phyloP scores from a whole-genome alignment of 1,284 basidiomycete species.

The Cystobasidium sp. region DNA sequence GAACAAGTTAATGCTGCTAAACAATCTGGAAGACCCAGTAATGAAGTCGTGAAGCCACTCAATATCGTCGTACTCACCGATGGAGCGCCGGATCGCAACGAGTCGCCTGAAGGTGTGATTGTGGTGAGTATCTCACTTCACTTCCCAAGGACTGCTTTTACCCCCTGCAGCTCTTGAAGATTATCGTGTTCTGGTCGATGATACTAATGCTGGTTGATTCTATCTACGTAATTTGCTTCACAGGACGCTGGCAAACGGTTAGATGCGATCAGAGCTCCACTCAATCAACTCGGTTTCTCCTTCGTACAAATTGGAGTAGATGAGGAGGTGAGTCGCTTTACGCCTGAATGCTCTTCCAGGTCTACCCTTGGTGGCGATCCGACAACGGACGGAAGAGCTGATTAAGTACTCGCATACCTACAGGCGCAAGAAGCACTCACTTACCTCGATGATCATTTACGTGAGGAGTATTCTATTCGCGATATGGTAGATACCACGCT shows the following conservation, averaged over 20 bases:
- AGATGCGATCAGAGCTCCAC: slow-evolving; percentile 42
- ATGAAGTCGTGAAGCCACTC: slow-evolving; percentile 44
- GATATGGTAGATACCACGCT: slow-evolving; percentile 51
- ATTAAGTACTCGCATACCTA: neutral
- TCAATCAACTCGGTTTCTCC: slow-evolving; percentile 47
- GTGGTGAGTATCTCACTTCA: slow-evolving; percentile 39
- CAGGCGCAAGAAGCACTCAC: slow-evolving; percentile 44
- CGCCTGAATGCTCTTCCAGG: too few relatives aligned
- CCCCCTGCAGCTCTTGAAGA: too few relatives aligned
- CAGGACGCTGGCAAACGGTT: slow-evolving; percentile 43
- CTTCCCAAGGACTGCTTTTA: too few relatives aligned
- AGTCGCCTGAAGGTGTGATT: slow-evolving; percentile 47
- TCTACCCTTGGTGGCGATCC: too few relatives aligned
- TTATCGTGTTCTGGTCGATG: too few relatives aligned
- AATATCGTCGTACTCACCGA: slow-evolving; percentile 49
- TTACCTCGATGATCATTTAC: slow-evolving; percentile 51
- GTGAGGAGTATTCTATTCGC: slow-evolving; percentile 44
- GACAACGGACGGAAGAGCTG: too few relatives aligned
- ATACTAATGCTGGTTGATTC: neutral
- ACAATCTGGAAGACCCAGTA: slow-evolving; percentile 14
- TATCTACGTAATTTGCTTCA: neutral
- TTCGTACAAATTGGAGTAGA: slow-evolving; percentile 52
- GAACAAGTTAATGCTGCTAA: slow-evolving; percentile 44
- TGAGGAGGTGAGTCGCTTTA: slow-evolving; percentile 43
- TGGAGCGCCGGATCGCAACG: slow-evolving; percentile 45